Percentiles rank a stretch among this genome's conserved stretches.
Conservation (phyloP, 2,329 filamentous ascomycete genomes). For the Fusarium incarnatum region DNA sequence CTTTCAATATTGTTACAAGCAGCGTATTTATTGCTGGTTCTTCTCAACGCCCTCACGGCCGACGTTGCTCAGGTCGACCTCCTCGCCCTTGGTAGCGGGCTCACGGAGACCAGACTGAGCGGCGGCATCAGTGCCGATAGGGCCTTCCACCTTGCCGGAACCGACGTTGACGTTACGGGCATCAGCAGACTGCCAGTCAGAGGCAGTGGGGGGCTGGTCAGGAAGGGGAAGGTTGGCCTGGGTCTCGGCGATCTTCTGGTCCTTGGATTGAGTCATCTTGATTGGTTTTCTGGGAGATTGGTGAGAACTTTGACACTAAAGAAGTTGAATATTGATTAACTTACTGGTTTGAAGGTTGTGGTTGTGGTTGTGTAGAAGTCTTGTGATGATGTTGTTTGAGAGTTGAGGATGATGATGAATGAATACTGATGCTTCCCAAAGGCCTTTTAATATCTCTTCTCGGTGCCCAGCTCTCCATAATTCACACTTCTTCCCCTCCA, state of each 20-base stretch:
- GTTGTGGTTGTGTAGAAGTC: slow-evolving; percentile 4
- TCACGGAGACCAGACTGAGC: slow-evolving; percentile 66
- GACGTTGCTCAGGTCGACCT: slow-evolving; percentile 68
- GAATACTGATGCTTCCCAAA: slow-evolving; percentile 3
- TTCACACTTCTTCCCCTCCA: neutral
- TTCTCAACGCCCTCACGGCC: slow-evolving; percentile 66
- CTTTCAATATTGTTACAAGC: neutral
- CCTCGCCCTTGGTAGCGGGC: slow-evolving; percentile 67
- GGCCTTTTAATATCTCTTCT: slow-evolving; percentile 23
- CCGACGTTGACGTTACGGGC: slow-evolving; percentile 76
- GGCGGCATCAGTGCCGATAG: slow-evolving; percentile 63
- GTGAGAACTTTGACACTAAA: neutral
- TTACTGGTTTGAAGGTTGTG: slow-evolving; percentile 16
- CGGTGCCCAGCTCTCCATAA: slow-evolving; percentile 1
- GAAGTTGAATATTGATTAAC: neutral
- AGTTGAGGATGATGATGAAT: neutral
- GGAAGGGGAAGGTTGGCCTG: slow-evolving; percentile 82
- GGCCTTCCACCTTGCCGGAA: slow-evolving; percentile 66
- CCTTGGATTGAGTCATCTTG: slow-evolving; percentile 65
- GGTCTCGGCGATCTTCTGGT: slow-evolving; percentile 73
- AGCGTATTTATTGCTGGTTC: slow-evolving; percentile 21
- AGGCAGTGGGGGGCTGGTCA: slow-evolving; percentile 79
- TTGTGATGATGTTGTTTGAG: slow-evolving; percentile 3
- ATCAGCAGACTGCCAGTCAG: slow-evolving; percentile 82
- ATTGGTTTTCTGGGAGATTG: neutral